A percentile compares a stretch with the other conserved stretches of the same genome.
These are phyloP conservation scores for Trichoderma erinaceum DNA, from an alignment of 495 filamentous ascomycete genomes.

Conservation along the genomic window DNA sequence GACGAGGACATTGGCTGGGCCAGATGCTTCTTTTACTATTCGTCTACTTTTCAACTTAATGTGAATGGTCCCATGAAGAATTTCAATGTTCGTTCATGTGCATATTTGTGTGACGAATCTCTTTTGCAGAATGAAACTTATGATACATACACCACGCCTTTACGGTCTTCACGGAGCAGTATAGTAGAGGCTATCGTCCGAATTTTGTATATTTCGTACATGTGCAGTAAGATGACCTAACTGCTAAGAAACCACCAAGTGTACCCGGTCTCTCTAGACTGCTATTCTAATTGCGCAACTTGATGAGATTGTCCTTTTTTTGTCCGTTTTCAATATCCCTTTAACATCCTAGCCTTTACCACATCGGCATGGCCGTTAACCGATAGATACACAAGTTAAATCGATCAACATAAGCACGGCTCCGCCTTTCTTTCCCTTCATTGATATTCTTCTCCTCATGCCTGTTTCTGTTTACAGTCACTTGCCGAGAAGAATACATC, in stretches of 20 bases:
- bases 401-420: too few species aligned
- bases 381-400: too few species aligned
- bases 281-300: background rate
- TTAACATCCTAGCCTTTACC: too few species aligned
- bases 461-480: background rate
- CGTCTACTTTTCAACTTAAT: background rate
- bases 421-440: too few species aligned
- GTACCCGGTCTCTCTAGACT: background rate
- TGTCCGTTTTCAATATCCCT: background rate
- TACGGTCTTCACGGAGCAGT: too few species aligned
- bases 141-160: too few species aligned
- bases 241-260: background rate
- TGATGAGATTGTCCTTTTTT: background rate
- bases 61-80: background rate
- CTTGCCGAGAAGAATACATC: background rate
- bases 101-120: too few species aligned
- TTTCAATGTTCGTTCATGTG: background rate
- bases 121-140: too few species aligned
- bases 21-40: background rate
- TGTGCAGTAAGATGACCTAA: background rate
- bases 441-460: background rate
- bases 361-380: too few species aligned
- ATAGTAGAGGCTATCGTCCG: background rate
- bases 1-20: background rate
- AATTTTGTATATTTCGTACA: conserved; percentile 4